Percentiles rank a stretch among this genome's conserved stretches.
Conservation (phyloP, 176 grass and related monocot species). For the Eleusine coracana region DNA sequence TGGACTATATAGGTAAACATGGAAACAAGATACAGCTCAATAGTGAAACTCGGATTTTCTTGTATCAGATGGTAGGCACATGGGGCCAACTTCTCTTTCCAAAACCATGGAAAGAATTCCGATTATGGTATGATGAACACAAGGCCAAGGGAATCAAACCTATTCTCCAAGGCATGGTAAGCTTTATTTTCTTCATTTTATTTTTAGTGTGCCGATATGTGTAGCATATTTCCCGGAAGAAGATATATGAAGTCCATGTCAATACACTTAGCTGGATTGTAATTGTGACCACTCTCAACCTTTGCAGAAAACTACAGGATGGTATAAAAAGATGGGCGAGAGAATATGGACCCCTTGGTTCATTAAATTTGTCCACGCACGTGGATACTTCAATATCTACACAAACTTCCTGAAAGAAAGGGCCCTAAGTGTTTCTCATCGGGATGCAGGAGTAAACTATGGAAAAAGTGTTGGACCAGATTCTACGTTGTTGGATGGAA, state of each 20-base stretch:
- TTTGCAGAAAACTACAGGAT: constrained; percentile 92
- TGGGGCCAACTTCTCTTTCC: constrained; percentile 99
- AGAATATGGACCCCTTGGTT: constrained; percentile 99
- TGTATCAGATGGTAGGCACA: constrained; percentile 99
- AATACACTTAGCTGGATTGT: constrained; percentile 35
- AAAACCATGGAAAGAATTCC: constrained; percentile 98
- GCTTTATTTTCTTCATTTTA: not conserved
- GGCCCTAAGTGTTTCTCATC: constrained; percentile 86
- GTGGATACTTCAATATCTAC: constrained; percentile 93
- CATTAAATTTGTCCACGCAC: constrained; percentile 92
- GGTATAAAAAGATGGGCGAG: constrained; percentile 96
- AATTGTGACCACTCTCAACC: not conserved
- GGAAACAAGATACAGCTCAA: constrained; percentile 89
- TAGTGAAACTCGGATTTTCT: constrained; percentile 70
- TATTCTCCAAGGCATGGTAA: constrained; percentile 98
- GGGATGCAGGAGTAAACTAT: constrained; percentile 95
- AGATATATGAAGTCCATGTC: constrained; percentile 16
- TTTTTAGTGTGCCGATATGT: constrained; percentile 7
- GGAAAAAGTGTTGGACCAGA: constrained; percentile 86
- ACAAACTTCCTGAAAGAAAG: constrained; percentile 87
- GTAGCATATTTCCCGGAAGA: constrained; percentile 17
- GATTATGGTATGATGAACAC: constrained; percentile 88
- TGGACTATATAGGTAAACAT: constrained; percentile 77
- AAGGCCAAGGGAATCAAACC: constrained; percentile 87
- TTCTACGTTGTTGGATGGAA: constrained; percentile 77